phyloP scores from a whole-genome alignment of 306 rosid genomes.

The Vigna hirtella region DNA sequence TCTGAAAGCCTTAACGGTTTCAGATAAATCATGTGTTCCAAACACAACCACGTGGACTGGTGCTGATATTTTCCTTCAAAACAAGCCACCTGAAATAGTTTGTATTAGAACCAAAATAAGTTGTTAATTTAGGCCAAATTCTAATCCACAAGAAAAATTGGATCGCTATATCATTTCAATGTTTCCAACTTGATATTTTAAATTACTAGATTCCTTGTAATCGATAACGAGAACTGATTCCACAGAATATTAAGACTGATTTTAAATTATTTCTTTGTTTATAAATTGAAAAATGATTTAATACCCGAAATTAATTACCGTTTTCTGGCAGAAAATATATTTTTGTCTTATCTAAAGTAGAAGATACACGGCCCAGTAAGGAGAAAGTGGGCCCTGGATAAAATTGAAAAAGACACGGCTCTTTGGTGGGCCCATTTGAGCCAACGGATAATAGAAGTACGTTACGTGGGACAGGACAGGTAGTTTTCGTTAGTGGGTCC shows the following conservation, averaged over 20 bases:
- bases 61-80: not conserved
- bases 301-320: not conserved
- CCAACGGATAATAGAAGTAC: conserved; percentile 30
- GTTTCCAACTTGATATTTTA: conserved; percentile 14
- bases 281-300: not conserved
- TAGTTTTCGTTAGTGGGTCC: conserved; percentile 42
- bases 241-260: not conserved
- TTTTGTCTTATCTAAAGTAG: conserved; percentile 28
- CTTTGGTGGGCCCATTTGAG: conserved; percentile 33
- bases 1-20: no score
- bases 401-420: conserved; percentile 20
- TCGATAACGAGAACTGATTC: not conserved
- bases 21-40: not conserved
- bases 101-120: not conserved
- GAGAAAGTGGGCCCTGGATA: conserved; percentile 37
- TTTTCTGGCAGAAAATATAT: not conserved
- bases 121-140: not conserved
- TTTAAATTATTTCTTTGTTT: not conserved
- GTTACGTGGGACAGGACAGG: conserved; percentile 30
- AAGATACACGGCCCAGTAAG: conserved; percentile 24
- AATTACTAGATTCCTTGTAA: not conserved
- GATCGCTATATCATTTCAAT: conserved; percentile 3
- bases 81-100: not conserved
- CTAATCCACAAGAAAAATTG: not conserved
- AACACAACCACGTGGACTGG: conserved; percentile 4